A percentile compares a stretch with the other conserved stretches of the same genome.
Conservation (phyloP, 495 filamentous ascomycete species). For the Talaromyces trachyspermus region DNA sequence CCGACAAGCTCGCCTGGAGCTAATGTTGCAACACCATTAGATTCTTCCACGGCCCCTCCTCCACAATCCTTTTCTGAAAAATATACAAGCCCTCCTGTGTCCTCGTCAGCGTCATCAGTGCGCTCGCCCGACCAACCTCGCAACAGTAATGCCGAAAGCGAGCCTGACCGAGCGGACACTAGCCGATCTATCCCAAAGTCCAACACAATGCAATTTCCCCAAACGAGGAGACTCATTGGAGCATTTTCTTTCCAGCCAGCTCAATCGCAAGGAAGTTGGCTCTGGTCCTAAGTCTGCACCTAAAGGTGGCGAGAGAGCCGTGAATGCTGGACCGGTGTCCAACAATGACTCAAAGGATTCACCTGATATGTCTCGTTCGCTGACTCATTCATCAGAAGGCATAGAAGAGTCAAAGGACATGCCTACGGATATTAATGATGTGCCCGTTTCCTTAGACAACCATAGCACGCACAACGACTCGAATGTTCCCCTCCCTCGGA, state of each 20-base stretch:
- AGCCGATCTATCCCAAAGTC: slow-evolving; percentile 22
- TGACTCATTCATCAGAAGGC: not conserved
- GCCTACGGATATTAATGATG: slow-evolving; percentile 31
- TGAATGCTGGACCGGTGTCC: not conserved
- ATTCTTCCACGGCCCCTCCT: slow-evolving; percentile 16
- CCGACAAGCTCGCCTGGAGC: slow-evolving; percentile 26
- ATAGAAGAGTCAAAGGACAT: slow-evolving; percentile 15
- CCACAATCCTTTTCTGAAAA: not conserved
- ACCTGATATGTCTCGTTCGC: not conserved
- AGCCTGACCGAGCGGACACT: slow-evolving; percentile 7
- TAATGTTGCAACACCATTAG: slow-evolving; percentile 11
- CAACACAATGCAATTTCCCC: slow-evolving; percentile 26
- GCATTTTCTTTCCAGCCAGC: slow-evolving; percentile 11
- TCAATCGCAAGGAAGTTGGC: slow-evolving; percentile 28
- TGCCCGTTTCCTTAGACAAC: slow-evolving; percentile 48
- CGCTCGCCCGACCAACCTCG: slow-evolving; percentile 1
- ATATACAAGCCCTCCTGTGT: slow-evolving; percentile 14
- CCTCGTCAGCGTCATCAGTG: slow-evolving; percentile 16
- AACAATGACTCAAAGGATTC: slow-evolving; percentile 1
- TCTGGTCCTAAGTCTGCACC: slow-evolving; percentile 9
- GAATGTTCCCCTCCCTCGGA: slow-evolving; percentile 39
- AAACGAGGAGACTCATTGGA: slow-evolving; percentile 52
- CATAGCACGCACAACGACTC: slow-evolving; percentile 45
- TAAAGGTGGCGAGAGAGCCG: slow-evolving; percentile 11
- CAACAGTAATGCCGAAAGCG: not conserved